phyloP scores from a whole-genome alignment of 257 asterid genomes.

The Solanum paucissectum region DNA sequence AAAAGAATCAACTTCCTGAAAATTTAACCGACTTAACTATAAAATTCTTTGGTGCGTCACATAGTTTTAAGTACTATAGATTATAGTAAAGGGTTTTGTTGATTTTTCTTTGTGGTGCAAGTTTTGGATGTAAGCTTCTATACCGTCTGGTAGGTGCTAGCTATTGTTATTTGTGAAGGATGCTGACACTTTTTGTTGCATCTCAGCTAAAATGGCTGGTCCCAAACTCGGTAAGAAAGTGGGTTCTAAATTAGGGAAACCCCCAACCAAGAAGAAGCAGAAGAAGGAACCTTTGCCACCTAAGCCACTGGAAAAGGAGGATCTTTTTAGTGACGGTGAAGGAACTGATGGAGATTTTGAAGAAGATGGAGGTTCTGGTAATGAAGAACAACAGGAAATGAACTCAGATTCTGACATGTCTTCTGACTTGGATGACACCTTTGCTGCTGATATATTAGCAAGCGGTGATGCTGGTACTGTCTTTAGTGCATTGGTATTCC shows the following conservation, averaged over 20 bases:
- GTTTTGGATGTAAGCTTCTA: neutral
- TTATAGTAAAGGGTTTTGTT: neutral
- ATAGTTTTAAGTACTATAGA: neutral
- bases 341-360: constrained; percentile 24
- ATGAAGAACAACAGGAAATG: constrained; percentile 28
- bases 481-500: neutral
- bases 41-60: neutral
- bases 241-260: constrained; percentile 13
- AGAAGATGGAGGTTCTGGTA: constrained; percentile 20
- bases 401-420: constrained; percentile 60
- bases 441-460: constrained; percentile 56
- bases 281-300: constrained; percentile 23
- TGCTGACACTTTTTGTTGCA: neutral
- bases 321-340: constrained; percentile 39
- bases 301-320: constrained; percentile 26
- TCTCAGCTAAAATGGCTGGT: constrained; percentile 48
- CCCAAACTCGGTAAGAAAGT: constrained; percentile 27
- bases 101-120: neutral
- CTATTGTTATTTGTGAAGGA: neutral
- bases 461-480: constrained; percentile 57
- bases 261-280: constrained; percentile 55
- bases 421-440: constrained; percentile 68
- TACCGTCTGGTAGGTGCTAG: neutral
- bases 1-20: neutral
- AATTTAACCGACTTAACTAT: neutral